Base-by-base conservation (phyloP, 2,329 filamentous ascomycete species). In the Apiospora saccharicola region DNA sequence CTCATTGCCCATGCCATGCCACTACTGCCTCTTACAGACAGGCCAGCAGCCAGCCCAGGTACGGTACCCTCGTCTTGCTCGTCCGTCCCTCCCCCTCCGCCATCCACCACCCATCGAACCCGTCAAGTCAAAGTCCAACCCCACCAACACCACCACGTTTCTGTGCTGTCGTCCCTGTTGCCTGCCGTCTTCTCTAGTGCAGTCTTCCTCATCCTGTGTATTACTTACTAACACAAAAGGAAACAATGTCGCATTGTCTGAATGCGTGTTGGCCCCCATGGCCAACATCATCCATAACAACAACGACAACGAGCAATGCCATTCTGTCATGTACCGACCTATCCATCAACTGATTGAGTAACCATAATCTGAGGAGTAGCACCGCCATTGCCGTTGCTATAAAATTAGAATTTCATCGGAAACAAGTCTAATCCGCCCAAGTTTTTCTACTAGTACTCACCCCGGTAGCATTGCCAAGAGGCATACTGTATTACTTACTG, bases 111-210 rank as follows among this genome's bases (percentile, higher is more conserved):
- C 51, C 51, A 4, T 64, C 57, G 8, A 19, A 6, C 26, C 19
- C 19, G 30, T 37, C 34, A 4, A 10, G 24, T 34, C 64, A 12
- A 12, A 16, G 51, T 57, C 51, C 26, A 57, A 57, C 51, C 51
- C 51, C 51, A 57, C 51, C 51, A 57, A 57, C 51, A 57, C 51
- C 51, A 57, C 51, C 51, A 57, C 51, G 51, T 57, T 57, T 57
- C 51, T 57, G 51, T 34, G 51, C 51, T 57, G 51, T 30, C 51
- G 13, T 53, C n/a, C 44, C 44, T 53, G n/a, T 44, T 24, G 19
- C 30, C 30, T 22, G 61, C 67, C 26, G 2, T 46, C 41, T n/a
- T 68, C 22, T 13, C 44, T 30, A 44, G 16, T n/a, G 16, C 46
- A 19, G 5, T 30, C 26, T n/a, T n/a, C 57, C 6, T 12, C 13